Evolutionary conservation across 768 basidiomycete genomes (phyloP).

Genomic region (Thelephora ganbajun): DNA sequence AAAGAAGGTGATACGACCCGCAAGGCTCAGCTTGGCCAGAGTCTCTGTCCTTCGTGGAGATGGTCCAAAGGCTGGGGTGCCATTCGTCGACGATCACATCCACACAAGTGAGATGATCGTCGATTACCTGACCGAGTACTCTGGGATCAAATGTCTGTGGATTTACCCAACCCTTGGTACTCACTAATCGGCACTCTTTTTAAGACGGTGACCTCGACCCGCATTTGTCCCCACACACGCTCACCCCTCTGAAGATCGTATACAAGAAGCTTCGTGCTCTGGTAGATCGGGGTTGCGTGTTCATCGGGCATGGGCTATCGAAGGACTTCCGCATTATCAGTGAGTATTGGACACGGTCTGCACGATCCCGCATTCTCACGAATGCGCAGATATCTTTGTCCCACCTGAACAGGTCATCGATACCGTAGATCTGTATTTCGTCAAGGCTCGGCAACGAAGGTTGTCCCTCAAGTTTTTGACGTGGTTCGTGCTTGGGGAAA

Average conservation of each 20-base stretch:
- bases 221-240: constrained; percentile 63
- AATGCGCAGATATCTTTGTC: constrained; percentile 72
- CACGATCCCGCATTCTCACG: background rate
- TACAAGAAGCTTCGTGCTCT: constrained; percentile 93
- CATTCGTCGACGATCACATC: constrained; percentile 97
- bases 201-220: constrained; percentile 90
- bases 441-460: constrained; percentile 68
- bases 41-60: constrained; percentile 89
- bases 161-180: constrained; percentile 1
- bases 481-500: constrained; percentile 85
- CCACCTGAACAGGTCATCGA: constrained; percentile 94
- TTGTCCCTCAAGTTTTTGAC: constrained; percentile 86
- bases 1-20: constrained; percentile 83
- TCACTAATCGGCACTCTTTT: no score
- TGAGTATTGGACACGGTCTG: constrained; percentile 24
- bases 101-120: constrained; percentile 92
- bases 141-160: constrained; percentile 80
- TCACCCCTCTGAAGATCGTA: constrained; percentile 93
- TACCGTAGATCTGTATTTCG: constrained; percentile 93
- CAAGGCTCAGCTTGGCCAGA: constrained; percentile 82
- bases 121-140: constrained; percentile 94
- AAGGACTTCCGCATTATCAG: constrained; percentile 99
- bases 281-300: constrained; percentile 91
- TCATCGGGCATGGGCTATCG: constrained; percentile 92
- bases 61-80: constrained; percentile 65